Percentiles rank a stretch among this genome's conserved stretches.
Evolutionary conservation across 176 grass and related monocot species (phyloP).

Genomic region (Phyllostachys edulis): DNA sequence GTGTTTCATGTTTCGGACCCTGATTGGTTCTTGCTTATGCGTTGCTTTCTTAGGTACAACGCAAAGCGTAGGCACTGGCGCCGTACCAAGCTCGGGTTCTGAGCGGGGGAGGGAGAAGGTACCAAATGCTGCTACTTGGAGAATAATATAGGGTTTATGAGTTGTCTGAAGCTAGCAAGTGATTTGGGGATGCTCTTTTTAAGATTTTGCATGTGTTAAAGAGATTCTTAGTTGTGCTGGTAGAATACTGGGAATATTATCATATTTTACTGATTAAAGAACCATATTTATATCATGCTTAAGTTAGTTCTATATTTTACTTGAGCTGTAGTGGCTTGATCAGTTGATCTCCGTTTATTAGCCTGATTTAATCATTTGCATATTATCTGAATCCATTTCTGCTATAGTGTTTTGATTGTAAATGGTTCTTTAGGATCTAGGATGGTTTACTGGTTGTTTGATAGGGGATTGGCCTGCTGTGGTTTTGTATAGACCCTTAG

Average conservation of each 20-base stretch:
- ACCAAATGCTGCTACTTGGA: background rate
- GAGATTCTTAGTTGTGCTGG: constrained; percentile 30
- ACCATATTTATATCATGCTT: background rate
- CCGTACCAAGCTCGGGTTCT: constrained; percentile 96
- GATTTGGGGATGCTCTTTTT: background rate
- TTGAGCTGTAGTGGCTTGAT: background rate
- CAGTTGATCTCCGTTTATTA: background rate
- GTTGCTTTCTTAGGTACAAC: constrained; percentile 61
- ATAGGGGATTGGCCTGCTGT: background rate
- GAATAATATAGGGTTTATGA: background rate
- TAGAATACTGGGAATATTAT: background rate
- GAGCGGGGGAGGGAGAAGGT: constrained; percentile 22
- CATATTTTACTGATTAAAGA: constrained; percentile 22
- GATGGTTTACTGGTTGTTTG: background rate
- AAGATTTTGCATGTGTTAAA: constrained; percentile 35
- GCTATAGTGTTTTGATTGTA: background rate
- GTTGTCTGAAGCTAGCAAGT: background rate
- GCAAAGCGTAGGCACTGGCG: constrained; percentile 99
- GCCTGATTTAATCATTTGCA: background rate
- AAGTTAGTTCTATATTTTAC: background rate
- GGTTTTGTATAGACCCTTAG: background rate
- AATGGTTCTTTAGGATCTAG: background rate
- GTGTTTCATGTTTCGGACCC: background rate
- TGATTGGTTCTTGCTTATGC: background rate
- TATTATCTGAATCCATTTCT: background rate